phyloP scores from a whole-genome alignment of 441 rosid species.

The Jatropha podagrica region DNA sequence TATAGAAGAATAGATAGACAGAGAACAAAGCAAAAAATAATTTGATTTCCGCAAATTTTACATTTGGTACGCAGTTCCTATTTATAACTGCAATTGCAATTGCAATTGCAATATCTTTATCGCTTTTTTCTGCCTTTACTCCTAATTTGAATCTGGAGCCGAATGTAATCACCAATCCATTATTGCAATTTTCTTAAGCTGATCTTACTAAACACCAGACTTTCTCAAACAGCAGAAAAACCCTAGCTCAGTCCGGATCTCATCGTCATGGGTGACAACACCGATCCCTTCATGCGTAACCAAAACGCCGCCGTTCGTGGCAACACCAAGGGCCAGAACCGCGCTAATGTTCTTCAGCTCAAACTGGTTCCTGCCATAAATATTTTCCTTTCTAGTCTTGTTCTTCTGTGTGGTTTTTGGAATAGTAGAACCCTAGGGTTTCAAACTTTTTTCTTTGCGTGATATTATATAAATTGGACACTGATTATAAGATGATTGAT shows the following conservation, averaged over 20 bases:
- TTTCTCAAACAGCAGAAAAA: conserved; percentile 26
- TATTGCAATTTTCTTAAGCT: neutral
- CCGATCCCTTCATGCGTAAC: conserved; percentile 91
- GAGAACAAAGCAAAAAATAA: too few relatives aligned
- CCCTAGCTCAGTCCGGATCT: conserved; percentile 40
- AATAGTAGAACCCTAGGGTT: neutral
- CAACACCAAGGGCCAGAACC: conserved; percentile 84
- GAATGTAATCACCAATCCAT: too few relatives aligned
- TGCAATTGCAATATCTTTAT: too few relatives aligned
- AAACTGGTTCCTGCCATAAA: conserved; percentile 59
- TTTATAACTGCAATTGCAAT: too few relatives aligned
- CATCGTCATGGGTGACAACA: conserved; percentile 70
- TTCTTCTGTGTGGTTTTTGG: neutral
- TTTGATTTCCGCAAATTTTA: too few relatives aligned
- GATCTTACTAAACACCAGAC: neutral
- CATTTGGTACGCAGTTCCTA: too few relatives aligned
- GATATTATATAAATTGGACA: neutral
- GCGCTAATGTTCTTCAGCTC: conserved; percentile 96
- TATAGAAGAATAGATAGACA: too few relatives aligned
- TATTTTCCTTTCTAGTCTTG: too few relatives aligned
- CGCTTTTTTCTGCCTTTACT: too few relatives aligned
- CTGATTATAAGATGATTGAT: neutral
- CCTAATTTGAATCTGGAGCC: too few relatives aligned
- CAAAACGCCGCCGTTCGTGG: conserved; percentile 87
- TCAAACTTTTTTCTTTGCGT: neutral